Base-by-base conservation (phyloP, 225 moss, liverwort and hornwort species). In the Physcomitrellopsis africana region DNA sequence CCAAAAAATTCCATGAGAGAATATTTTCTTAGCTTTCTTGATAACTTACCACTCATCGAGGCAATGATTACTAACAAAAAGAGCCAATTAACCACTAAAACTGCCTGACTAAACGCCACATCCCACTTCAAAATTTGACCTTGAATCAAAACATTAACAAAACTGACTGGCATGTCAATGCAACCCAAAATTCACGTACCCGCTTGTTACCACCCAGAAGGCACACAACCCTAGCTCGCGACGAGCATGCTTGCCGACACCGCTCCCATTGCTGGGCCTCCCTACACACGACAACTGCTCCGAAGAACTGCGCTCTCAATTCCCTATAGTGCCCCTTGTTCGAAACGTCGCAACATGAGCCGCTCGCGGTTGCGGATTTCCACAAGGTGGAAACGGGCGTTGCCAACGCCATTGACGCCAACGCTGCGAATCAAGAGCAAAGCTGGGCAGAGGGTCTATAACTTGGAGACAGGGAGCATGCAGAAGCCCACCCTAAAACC, bases 141-240 rank as follows among this genome's bases (percentile, higher is more conserved):
- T 44, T 37, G 16, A 58, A 42, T 8, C 43, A 11, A 42, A 29
- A 55, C 16, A 57, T 5, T 1, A 69, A 45, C 19, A 37, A 37
- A 37, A 37, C 1, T 53, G 4, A 19, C 63, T 10, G 7, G 37
- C 9, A 19, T 45, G 15, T 42, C 46, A 13, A 41, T 43, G 6
- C 5, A 71, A 24, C 18, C 26, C 8, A 20, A 15, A 41, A 26
- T 58, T 46, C 59, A 83, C 82, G 23, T 80, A 88, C 88, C 78
- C 85, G 80, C 72, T 85, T 88, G 63, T 68, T 59, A 22, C 71
- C 85, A 18, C 81, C 84, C 22, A 80, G 81, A 0, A 87, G 69
- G 64, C 88, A 76, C 15, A 68, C 60, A 9, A 88, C 59, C 74
- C 80, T 80, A 14, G 83, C 62, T 59, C 63, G 66, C 66, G 83